A percentile compares a stretch with the other conserved stretches of the same genome.
These are phyloP conservation scores for Oxytropis ochrocephala DNA, from an alignment of 306 rosid species.

Conservation along the genomic window DNA sequence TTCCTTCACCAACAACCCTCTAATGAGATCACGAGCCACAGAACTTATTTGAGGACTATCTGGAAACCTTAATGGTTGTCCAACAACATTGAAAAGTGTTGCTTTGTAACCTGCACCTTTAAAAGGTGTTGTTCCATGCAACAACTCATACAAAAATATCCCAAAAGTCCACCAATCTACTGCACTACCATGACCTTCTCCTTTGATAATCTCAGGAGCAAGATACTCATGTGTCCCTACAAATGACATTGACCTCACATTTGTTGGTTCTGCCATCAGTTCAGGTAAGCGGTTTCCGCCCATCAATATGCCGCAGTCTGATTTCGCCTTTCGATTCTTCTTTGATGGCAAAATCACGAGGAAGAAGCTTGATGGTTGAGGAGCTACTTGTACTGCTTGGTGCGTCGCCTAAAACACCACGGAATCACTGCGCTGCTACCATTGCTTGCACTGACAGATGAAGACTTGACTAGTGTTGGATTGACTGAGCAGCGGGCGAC, in stretches of 20 bases:
- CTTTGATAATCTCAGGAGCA: slow-evolving; percentile 87
- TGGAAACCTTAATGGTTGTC: slow-evolving; percentile 79
- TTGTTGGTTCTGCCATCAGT: slow-evolving; percentile 86
- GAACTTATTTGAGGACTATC: slow-evolving; percentile 54
- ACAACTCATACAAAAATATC: slow-evolving; percentile 78
- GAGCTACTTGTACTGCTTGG: slow-evolving; percentile 32
- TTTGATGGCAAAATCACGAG: slow-evolving; percentile 67
- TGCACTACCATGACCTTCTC: slow-evolving; percentile 94
- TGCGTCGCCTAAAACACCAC: slow-evolving; percentile 37
- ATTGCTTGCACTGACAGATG: slow-evolving; percentile 36
- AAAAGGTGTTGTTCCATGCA: slow-evolving; percentile 83
- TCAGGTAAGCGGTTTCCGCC: slow-evolving; percentile 68
- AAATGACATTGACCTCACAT: slow-evolving; percentile 90
- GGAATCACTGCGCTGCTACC: neutral
- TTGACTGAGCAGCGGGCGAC: slow-evolving; percentile 79
- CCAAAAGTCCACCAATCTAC: slow-evolving; percentile 98
- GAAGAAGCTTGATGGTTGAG: slow-evolving; percentile 49
- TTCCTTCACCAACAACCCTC: slow-evolving; percentile 73
- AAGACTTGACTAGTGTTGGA: slow-evolving; percentile 79
- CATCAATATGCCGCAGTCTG: slow-evolving; percentile 62
- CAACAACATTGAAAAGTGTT: slow-evolving; percentile 78
- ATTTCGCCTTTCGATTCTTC: slow-evolving; percentile 75
- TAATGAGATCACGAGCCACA: slow-evolving; percentile 64
- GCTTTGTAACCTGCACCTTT: slow-evolving; percentile 79
- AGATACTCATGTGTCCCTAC: slow-evolving; percentile 91